phyloP scores from a whole-genome alignment of 129 eudicot genomes.

The Chrysanthemum seticuspe region DNA sequence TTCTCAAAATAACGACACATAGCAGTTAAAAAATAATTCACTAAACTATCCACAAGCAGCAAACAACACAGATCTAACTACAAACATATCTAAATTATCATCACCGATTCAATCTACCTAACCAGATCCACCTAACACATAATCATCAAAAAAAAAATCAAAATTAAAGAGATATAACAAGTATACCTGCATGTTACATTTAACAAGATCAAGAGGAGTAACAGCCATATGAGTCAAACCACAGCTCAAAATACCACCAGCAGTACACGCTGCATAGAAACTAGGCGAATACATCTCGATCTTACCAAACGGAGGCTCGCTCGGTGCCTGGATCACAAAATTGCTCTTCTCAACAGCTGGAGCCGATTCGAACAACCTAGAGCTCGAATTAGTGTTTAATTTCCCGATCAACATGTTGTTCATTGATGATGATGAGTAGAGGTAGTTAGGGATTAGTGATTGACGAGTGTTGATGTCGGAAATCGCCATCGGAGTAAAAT shows the following conservation, averaged over 20 bases:
- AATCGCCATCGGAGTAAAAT: conserved; percentile 31
- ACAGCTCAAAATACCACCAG: conserved; percentile 86
- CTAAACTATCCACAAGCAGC: background rate
- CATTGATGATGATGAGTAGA: conserved; percentile 48
- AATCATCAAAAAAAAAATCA: background rate
- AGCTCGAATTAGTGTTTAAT: conserved; percentile 16
- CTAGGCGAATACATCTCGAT: conserved; percentile 76
- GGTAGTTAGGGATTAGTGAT: conserved; percentile 59
- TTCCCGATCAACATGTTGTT: conserved; percentile 23
- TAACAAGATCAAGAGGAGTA: conserved; percentile 94
- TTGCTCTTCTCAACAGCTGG: conserved; percentile 20
- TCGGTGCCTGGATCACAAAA: conserved; percentile 58
- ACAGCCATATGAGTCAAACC: conserved; percentile 90
- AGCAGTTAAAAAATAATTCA: background rate
- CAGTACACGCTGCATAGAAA: conserved; percentile 78
- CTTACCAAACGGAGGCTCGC: conserved; percentile 62
- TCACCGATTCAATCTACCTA: conserved; percentile 5
- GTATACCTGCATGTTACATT: conserved; percentile 90
- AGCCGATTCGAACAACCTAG: conserved; percentile 26
- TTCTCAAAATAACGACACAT: background rate
- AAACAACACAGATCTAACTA: conserved; percentile 25
- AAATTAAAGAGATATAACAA: background rate
- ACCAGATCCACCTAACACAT: conserved; percentile 21
- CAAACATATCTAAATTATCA: background rate
- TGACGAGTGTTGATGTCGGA: conserved; percentile 35